Conservation (phyloP, 768 basidiomycete species). For the Floccularia luteovirens region DNA sequence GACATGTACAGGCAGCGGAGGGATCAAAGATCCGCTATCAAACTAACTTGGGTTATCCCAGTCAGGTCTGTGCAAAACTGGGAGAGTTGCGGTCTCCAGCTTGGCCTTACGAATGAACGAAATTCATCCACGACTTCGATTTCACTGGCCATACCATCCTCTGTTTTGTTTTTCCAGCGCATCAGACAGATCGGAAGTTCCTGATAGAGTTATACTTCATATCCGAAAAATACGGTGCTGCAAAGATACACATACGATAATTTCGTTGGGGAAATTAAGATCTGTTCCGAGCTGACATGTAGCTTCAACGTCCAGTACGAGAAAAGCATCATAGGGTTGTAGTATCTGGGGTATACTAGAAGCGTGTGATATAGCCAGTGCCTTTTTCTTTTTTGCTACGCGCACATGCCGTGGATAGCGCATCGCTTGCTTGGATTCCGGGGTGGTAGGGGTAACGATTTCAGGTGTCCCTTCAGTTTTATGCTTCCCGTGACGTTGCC, state of each 20-base stretch:
- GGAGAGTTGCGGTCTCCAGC: slow-evolving; percentile 77
- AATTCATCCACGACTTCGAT: slow-evolving; percentile 78
- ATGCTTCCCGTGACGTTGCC: slow-evolving; percentile 4
- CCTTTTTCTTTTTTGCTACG: slow-evolving; percentile 9
- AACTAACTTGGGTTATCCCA: slow-evolving; percentile 83
- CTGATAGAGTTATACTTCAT: slow-evolving; percentile 29
- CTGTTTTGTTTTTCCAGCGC: slow-evolving; percentile 64
- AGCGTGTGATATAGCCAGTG: background rate
- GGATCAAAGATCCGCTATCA: background rate
- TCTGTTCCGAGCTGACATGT: slow-evolving; percentile 65
- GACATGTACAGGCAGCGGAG: background rate
- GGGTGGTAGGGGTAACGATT: slow-evolving; percentile 1
- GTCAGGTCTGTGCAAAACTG: slow-evolving; percentile 84
- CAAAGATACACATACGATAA: slow-evolving; percentile 60
- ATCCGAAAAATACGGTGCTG: background rate
- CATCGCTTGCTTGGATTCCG: slow-evolving; percentile 6
- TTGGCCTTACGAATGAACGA: slow-evolving; percentile 81
- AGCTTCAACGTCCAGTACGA: slow-evolving; percentile 87
- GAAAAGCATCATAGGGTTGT: slow-evolving; percentile 66
- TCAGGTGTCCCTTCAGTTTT: slow-evolving; percentile 3
- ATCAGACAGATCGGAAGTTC: slow-evolving; percentile 92
- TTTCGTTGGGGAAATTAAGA: slow-evolving; percentile 90
- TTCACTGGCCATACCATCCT: slow-evolving; percentile 40
- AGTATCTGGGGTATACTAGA: slow-evolving; percentile 14
- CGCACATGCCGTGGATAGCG: slow-evolving; percentile 8